Evolutionary conservation across 768 basidiomycete species (phyloP).

Genomic region (Boletus coccyginus): DNA sequence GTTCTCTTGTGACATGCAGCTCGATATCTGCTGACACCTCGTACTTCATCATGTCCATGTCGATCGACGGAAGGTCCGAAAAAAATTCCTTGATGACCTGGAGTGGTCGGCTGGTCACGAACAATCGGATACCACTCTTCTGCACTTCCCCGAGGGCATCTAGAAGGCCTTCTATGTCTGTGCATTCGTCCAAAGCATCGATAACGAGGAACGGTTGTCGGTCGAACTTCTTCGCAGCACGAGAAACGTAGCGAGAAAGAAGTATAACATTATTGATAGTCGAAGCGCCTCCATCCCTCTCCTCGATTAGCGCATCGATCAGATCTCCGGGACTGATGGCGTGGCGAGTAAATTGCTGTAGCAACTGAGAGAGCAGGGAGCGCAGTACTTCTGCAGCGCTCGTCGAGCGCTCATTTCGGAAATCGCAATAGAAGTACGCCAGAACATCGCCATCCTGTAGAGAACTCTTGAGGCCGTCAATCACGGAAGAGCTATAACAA

Average conservation of each 20-base stretch:
- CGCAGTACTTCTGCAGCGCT: slow-evolving; percentile 10
- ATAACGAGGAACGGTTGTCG: slow-evolving; percentile 7
- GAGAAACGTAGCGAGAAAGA: slow-evolving; percentile 4
- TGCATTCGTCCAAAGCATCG: slow-evolving; percentile 19
- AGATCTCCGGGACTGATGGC: neutral
- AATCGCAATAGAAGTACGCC: slow-evolving; percentile 22
- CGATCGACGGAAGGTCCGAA: neutral
- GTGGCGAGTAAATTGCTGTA: neutral
- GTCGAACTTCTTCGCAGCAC: neutral
- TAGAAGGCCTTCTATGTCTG: neutral
- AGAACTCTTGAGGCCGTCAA: neutral
- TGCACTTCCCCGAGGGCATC: neutral
- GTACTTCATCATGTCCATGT: slow-evolving; percentile 1
- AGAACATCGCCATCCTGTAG: neutral
- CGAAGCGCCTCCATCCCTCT: neutral
- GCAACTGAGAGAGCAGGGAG: slow-evolving; percentile 15
- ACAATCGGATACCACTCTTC: neutral
- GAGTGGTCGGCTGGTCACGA: slow-evolving; percentile 13
- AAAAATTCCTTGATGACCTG: slow-evolving; percentile 8
- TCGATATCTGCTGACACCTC: slow-evolving; percentile 4
- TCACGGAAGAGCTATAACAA: slow-evolving; percentile 10
- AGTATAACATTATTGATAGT: neutral
- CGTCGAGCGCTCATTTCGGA: slow-evolving; percentile 9
- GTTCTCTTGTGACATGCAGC: slow-evolving; percentile 1
- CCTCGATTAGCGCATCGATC: neutral